A percentile compares a stretch with the other conserved stretches of the same genome.
phyloP scores from a whole-genome alignment of 192 early-diverging fungal species.

The Coemansia guatemalensis region DNA sequence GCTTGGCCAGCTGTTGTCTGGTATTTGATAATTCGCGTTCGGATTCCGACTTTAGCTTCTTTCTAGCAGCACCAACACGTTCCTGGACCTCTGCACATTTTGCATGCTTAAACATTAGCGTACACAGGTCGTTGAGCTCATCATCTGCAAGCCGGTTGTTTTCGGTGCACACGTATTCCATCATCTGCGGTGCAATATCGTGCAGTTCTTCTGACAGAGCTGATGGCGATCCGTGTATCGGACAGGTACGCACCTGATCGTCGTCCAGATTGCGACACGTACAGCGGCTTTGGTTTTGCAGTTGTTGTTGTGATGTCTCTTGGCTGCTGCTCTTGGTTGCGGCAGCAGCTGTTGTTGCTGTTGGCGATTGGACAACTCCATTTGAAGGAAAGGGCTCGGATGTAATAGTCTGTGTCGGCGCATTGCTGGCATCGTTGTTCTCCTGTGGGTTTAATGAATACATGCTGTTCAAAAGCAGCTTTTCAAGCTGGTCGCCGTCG shows the following conservation, averaged over 20 bases:
- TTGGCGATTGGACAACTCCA: background rate
- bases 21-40: constrained; percentile 38
- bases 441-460: constrained; percentile 10
- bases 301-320: constrained; percentile 10
- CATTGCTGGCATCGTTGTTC: constrained; percentile 1
- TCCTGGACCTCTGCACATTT: constrained; percentile 51
- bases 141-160: constrained; percentile 41
- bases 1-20: constrained; percentile 30
- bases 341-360: background rate
- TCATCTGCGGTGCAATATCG: constrained; percentile 42
- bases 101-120: constrained; percentile 52
- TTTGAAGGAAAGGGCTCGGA: no score
- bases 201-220: constrained; percentile 42
- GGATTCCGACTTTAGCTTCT: constrained; percentile 35
- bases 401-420: no score
- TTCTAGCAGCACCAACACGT: constrained; percentile 41
- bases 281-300: constrained; percentile 1
- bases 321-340: background rate
- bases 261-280: constrained; percentile 31
- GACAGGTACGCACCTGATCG: constrained; percentile 24
- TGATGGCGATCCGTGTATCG: constrained; percentile 42
- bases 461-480: constrained; percentile 47
- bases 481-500: constrained; percentile 50
- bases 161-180: constrained; percentile 42
- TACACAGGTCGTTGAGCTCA: constrained; percentile 51